These are phyloP conservation scores for Lonicera japonica DNA, from an alignment of 129 eudicot genomes.

Conservation along the genomic window DNA sequence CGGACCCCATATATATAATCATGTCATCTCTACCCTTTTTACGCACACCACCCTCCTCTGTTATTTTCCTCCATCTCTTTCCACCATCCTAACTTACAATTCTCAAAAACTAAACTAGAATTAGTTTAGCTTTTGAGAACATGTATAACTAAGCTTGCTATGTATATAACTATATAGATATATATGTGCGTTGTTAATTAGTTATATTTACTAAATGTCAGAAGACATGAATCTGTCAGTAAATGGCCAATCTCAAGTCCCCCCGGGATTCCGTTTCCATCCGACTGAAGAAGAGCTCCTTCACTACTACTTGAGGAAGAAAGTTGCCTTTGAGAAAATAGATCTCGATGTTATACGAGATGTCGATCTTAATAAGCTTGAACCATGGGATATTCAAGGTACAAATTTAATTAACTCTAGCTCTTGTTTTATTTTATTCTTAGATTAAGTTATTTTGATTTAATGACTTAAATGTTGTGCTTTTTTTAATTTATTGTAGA, in stretches of 20 bases:
- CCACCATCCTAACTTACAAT: not conserved
- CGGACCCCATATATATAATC: constrained; percentile 24
- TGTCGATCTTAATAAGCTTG: constrained; percentile 65
- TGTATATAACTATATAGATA: not conserved
- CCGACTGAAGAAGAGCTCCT: constrained; percentile 69
- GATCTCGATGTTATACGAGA: constrained; percentile 65
- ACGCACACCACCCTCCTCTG: constrained; percentile 15
- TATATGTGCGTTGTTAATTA: not conserved
- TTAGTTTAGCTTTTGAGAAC: not conserved
- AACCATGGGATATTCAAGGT: constrained; percentile 75
- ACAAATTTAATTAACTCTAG: not conserved
- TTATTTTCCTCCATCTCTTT: not conserved
- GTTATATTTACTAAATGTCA: not conserved
- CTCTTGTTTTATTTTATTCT: not conserved
- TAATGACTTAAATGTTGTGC: not conserved
- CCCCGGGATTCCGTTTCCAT: constrained; percentile 64
- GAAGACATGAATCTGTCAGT: constrained; percentile 32
- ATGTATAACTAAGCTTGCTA: too few species aligned
- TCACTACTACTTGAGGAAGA: constrained; percentile 51
- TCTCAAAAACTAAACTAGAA: not conserved
- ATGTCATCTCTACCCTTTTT: constrained; percentile 17
- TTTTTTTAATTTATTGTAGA: constrained; percentile 15
- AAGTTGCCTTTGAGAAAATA: constrained; percentile 43
- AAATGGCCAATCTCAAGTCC: constrained; percentile 49
- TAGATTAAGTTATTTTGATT: not conserved